Evolutionary conservation across 2,329 filamentous ascomycete species (phyloP), one percentile per base, ranked within the genome.

Genomic region (Ophiostoma pallidulum): DNA sequence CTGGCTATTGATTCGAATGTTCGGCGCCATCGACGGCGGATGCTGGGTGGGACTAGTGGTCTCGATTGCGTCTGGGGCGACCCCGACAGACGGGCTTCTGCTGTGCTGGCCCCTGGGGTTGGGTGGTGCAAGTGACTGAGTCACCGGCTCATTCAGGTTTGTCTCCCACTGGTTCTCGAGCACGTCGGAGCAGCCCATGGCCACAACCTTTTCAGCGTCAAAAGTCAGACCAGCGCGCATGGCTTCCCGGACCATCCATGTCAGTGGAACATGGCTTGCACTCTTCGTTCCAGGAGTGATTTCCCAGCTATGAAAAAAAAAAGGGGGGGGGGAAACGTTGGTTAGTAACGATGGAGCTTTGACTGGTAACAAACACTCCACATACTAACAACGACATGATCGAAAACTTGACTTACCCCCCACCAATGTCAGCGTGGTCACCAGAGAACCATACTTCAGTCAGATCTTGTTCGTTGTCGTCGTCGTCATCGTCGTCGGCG

Each of bases 401-500:
- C n/a, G n/a, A n/a, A n/a, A n/a, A n/a, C n/a, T 16, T 8, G 1
- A 36, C 47, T 36, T 41, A 45, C 0, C 86, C 86, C 9, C 86
- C 86, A 1, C 86, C 86, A 26, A 90, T 79, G 53, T 91, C 86
- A 2, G 78, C 86, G 53, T 94, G 86, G 10, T 82, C 80, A 8
- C 86, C 86, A 0, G 85, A 73, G 57, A 92, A 92, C 82, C 83
- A 86, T 1, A 91, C 75, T 57, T 92, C 86, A 50, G 86, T 76
- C 41, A 91, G 83, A 54, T 91, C 84, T 58, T 90, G 85, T 1
- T 73, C 69, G 0, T 62, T 65, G 2, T 71, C 69, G 19, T 73
- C 69, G 8, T 72, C 67, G 6, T 70, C 66, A 0, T 68, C 53
- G 2, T 51, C 53, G 3, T 51, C 45, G 4, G n/a, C n/a, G n/a